A percentile compares a stretch with the other conserved stretches of the same genome.
phyloP scores from a whole-genome alignment of 2,329 filamentous ascomycete genomes.

The Cytospora paraplurivora region DNA sequence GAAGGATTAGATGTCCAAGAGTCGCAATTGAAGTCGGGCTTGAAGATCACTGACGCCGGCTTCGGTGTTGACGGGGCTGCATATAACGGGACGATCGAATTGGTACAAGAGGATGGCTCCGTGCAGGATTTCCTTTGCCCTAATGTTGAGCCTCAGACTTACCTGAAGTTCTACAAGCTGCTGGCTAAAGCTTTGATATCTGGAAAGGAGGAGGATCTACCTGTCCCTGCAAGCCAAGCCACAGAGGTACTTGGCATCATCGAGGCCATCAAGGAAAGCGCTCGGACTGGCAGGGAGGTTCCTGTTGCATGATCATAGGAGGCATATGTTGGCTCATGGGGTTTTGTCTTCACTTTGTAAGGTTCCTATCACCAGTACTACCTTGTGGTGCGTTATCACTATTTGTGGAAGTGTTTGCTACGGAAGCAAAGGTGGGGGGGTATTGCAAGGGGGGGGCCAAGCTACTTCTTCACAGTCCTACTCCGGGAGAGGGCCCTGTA shows the following conservation, averaged over 20 bases:
- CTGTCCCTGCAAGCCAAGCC: conserved; percentile 55
- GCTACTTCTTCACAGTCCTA: no score
- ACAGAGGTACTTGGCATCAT: conserved; percentile 56
- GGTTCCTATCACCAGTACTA: no score
- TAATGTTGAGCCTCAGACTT: conserved; percentile 67
- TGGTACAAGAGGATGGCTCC: conserved; percentile 54
- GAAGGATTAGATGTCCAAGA: conserved; percentile 72
- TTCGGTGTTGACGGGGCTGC: conserved; percentile 67
- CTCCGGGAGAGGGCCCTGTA: no score
- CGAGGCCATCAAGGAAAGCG: conserved; percentile 54
- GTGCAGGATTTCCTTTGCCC: conserved; percentile 53
- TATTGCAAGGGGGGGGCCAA: no score
- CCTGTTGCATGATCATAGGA: conserved; percentile 8
- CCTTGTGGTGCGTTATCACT: no score
- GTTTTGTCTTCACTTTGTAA: no score
- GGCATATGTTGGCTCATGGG: no score
- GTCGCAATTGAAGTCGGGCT: conserved; percentile 67
- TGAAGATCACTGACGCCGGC: conserved; percentile 55
- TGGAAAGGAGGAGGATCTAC: conserved; percentile 53
- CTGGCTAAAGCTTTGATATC: conserved; percentile 51
- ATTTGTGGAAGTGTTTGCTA: no score
- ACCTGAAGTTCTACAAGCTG: conserved; percentile 65
- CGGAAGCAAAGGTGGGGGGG: no score
- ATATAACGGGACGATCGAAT: conserved; percentile 60
- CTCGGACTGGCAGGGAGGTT: conserved; percentile 51